Evolutionary conservation across 352 stramenopile genomes (phyloP), one percentile per base, ranked within the genome.

Genomic region (Elongisporangium undulatum): DNA sequence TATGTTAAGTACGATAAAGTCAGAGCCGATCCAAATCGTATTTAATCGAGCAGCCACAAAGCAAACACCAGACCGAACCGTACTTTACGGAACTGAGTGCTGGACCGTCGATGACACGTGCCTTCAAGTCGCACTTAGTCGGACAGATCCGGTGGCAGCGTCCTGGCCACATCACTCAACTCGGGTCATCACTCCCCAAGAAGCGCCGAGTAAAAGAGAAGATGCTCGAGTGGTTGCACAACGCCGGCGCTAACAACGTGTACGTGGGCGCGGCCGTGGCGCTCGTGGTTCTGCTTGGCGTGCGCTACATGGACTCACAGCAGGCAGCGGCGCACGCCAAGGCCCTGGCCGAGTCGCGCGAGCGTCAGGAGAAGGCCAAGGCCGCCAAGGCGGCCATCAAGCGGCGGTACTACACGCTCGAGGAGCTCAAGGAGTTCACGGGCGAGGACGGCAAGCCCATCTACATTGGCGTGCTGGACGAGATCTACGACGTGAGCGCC

Each of bases 401-500:
- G 60, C 87, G 83, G 8, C 83, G 88, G 39, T 98, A 97, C 69
- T 99, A 98, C 71, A 98, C 95, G 34, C 59, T 73, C 2, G 82
- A 95, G 58, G 92, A 98, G 71, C 75, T 99, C 21, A 64, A 79
- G 48, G 71, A 85, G 20, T 99, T 98, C 73, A 94, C 98, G 68
- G 96, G 94, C 19, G 87, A 91, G 51, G 77, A 95, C 67, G 75
- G 77, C 48, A 96, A 96, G 59, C 90, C 92, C 17, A 96, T 99
- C 48, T 99, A 99, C 73, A 90, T 99, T 29, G 93, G 85, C 16
- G 63, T 99, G n/a, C 77, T 94, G 64, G 94, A 97, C 38, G 92
- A 96, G 51, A 92, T 99, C 2, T 99, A 98, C 80, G 96, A 99
- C 72, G 95, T 99, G 62, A 97, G 86, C 55, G 77, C 82, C 59